Conservation (phyloP, 2,329 filamentous ascomycete species). For the Gaeumannomyces sp. region DNA sequence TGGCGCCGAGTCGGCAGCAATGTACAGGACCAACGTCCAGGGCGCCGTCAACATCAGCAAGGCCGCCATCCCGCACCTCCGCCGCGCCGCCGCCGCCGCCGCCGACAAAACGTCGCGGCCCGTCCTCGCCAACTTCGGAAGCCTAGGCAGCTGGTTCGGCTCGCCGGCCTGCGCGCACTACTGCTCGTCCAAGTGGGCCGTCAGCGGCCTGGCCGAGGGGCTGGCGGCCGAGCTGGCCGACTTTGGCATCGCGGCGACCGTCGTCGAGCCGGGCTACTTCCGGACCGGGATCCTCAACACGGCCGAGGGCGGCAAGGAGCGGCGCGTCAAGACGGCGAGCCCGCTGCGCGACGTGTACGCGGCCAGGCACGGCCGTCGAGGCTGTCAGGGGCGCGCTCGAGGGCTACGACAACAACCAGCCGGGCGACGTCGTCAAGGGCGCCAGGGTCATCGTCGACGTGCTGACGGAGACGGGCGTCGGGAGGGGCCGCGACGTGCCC, state of each 20-base stretch:
- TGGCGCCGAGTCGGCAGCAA: background rate
- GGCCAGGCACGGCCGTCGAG: background rate
- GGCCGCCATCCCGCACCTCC: constrained; percentile 6
- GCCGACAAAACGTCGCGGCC: background rate
- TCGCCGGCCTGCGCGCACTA: constrained; percentile 48
- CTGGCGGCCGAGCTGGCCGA: constrained; percentile 1
- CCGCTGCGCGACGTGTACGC: constrained; percentile 3
- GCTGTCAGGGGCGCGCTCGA: background rate
- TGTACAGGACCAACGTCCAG: constrained; percentile 7
- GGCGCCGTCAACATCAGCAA: constrained; percentile 10
- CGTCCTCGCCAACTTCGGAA: constrained; percentile 9
- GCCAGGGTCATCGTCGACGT: constrained; percentile 18
- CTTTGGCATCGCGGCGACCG: constrained; percentile 3
- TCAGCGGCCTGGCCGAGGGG: constrained; percentile 57
- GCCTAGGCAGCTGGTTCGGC: constrained; percentile 5
- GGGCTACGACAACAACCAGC: constrained; percentile 6
- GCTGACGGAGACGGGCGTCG: constrained; percentile 43
- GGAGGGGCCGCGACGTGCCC: constrained; percentile 42
- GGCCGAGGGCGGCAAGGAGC: background rate
- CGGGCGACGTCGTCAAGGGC: constrained; percentile 10
- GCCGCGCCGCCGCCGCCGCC: constrained; percentile 3
- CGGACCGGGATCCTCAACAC: constrained; percentile 9
- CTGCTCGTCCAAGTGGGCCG: constrained; percentile 71
- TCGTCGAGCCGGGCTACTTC: constrained; percentile 12
- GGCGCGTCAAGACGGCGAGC: background rate